phyloP scores from a whole-genome alignment of 148 eudicot species.

The Suaeda aralocaspica region DNA sequence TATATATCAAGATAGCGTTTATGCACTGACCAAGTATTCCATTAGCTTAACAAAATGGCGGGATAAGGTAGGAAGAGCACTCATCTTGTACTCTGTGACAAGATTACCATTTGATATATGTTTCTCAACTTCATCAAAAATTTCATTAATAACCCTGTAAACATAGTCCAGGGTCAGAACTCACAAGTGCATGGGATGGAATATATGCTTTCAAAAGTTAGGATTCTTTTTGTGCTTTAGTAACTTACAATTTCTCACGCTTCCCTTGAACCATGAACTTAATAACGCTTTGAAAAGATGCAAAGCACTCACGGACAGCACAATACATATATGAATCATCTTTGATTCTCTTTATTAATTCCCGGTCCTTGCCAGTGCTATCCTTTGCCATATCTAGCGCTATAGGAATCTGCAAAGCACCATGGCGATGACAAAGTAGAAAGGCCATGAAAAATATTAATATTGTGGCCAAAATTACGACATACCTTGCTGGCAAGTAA shows the following conservation, averaged over 20 bases:
- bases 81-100: slow-evolving; percentile 60
- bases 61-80: slow-evolving; percentile 85
- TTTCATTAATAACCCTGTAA: slow-evolving; percentile 63
- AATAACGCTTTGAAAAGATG: slow-evolving; percentile 77
- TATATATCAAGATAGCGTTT: not conserved
- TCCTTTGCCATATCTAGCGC: slow-evolving; percentile 98
- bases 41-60: slow-evolving; percentile 81
- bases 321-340: slow-evolving; percentile 75
- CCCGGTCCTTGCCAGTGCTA: slow-evolving; percentile 74
- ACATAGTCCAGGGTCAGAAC: slow-evolving; percentile 15
- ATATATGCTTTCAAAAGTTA: not conserved
- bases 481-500: slow-evolving; percentile 77
- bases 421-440: slow-evolving; percentile 8
- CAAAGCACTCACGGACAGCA: slow-evolving; percentile 88
- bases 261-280: slow-evolving; percentile 62
- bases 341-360: slow-evolving; percentile 70
- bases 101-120: slow-evolving; percentile 52
- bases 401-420: slow-evolving; percentile 66
- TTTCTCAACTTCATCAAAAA: slow-evolving; percentile 67
- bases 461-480: not conserved
- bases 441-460: not conserved
- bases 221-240: not conserved
- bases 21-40: slow-evolving; percentile 62
- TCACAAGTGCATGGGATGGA: not conserved
- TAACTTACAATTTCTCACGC: slow-evolving; percentile 64